phyloP scores from a whole-genome alignment of 768 basidiomycete genomes.

The Suillus placidus region DNA sequence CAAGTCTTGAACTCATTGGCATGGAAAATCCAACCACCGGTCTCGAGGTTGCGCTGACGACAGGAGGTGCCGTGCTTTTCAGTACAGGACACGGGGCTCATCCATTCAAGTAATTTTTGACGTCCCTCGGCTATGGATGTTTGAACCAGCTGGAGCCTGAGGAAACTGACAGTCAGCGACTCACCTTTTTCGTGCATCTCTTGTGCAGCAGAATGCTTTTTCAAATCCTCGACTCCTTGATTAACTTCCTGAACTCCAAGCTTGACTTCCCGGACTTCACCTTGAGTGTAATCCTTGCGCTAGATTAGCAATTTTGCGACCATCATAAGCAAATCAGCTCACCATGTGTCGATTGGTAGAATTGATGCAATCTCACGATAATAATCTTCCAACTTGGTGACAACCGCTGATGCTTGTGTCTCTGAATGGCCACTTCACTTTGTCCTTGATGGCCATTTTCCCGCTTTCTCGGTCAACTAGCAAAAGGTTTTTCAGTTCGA shows the following conservation, averaged over 20 bases:
- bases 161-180: neutral
- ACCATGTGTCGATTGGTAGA: neutral
- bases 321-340: neutral
- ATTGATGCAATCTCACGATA: neutral
- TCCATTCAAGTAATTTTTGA: neutral
- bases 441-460: neutral
- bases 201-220: neutral
- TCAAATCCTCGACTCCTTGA: neutral
- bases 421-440: conserved; percentile 12
- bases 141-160: neutral
- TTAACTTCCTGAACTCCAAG: neutral
- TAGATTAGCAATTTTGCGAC: too few species aligned
- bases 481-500: neutral
- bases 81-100: neutral
- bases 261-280: too few species aligned
- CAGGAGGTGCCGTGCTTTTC: neutral
- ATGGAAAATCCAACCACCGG: conserved; percentile 3
- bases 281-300: neutral
- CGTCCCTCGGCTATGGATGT: neutral
- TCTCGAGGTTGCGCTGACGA: neutral
- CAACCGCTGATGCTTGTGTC: neutral
- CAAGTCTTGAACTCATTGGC: neutral
- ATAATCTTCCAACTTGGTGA: neutral
- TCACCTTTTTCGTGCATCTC: neutral
- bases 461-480: neutral